These are phyloP conservation scores for Harrya chromipes DNA, from an alignment of 768 basidiomycete species.

Conservation along the genomic window DNA sequence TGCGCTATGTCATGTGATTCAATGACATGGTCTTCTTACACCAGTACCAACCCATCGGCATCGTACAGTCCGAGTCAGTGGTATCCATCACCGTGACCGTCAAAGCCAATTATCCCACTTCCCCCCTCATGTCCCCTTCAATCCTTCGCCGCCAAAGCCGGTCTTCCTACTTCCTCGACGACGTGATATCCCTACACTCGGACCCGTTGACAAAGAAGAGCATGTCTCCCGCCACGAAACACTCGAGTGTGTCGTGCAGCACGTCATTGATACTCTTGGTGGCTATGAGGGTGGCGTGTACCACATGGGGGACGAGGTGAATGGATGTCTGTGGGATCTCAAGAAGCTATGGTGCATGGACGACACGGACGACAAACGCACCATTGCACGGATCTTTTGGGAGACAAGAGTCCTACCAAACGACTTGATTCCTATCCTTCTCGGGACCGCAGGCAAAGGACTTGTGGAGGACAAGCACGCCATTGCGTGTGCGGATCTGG, in stretches of 20 bases:
- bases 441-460: conserved; percentile 76
- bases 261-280: conserved; percentile 79
- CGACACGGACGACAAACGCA: conserved; percentile 95
- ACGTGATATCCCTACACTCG: conserved; percentile 34
- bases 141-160: too few species aligned
- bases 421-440: conserved; percentile 83
- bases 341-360: conserved; percentile 97
- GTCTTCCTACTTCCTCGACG: too few species aligned
- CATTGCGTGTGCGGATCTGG: conserved; percentile 79
- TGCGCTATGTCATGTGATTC: too few species aligned
- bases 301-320: conserved; percentile 76
- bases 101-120: too few species aligned
- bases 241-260: conserved; percentile 63
- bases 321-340: conserved; percentile 86
- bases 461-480: conserved; percentile 79
- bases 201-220: conserved; percentile 26
- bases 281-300: conserved; percentile 67
- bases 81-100: too few species aligned
- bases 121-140: too few species aligned
- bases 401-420: conserved; percentile 82
- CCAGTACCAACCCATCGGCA: too few species aligned
- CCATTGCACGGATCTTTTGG: conserved; percentile 91
- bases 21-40: too few species aligned
- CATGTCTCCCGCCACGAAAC: conserved; percentile 46
- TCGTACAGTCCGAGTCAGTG: too few species aligned